phyloP scores from a whole-genome alignment of 2,329 filamentous ascomycete species.

The Arachnomyces sp. region DNA sequence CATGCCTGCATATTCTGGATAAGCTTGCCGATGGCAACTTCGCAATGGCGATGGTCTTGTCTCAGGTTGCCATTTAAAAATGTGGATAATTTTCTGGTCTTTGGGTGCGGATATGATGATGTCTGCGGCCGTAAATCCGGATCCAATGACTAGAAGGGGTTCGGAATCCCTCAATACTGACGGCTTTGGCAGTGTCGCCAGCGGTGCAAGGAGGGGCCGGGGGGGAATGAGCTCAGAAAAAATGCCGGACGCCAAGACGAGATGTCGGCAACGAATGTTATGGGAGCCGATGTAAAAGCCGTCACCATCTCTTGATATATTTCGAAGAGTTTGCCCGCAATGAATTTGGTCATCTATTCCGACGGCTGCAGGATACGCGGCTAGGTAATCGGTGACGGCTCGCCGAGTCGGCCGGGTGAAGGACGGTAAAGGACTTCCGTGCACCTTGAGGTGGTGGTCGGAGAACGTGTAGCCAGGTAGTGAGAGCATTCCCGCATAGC shows the following conservation, averaged over 20 bases:
- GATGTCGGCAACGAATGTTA: constrained; percentile 46
- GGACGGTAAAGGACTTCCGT: constrained; percentile 38
- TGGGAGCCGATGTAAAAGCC: constrained; percentile 48
- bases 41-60: constrained; percentile 49
- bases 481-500: constrained; percentile 56
- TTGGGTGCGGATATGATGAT: constrained; percentile 49
- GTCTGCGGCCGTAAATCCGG: constrained; percentile 57
- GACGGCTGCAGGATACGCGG: constrained; percentile 46
- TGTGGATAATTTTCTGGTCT: constrained; percentile 49
- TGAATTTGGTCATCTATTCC: constrained; percentile 44
- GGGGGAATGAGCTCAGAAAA: constrained; percentile 50
- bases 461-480: constrained; percentile 53
- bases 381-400: constrained; percentile 50
- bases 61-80: constrained; percentile 54
- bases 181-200: constrained; percentile 28
- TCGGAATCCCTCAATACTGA: constrained; percentile 10
- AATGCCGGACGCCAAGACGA: constrained; percentile 54
- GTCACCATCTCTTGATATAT: constrained; percentile 37
- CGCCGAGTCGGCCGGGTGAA: constrained; percentile 49
- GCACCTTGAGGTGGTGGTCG: constrained; percentile 41
- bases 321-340: constrained; percentile 34
- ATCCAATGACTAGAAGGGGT: constrained; percentile 52
- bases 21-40: constrained; percentile 53
- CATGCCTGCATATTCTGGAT: constrained; percentile 55
- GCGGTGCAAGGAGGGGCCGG: constrained; percentile 41